Evolutionary conservation across 306 rosid species (phyloP).

Genomic region (Vigna mungo): DNA sequence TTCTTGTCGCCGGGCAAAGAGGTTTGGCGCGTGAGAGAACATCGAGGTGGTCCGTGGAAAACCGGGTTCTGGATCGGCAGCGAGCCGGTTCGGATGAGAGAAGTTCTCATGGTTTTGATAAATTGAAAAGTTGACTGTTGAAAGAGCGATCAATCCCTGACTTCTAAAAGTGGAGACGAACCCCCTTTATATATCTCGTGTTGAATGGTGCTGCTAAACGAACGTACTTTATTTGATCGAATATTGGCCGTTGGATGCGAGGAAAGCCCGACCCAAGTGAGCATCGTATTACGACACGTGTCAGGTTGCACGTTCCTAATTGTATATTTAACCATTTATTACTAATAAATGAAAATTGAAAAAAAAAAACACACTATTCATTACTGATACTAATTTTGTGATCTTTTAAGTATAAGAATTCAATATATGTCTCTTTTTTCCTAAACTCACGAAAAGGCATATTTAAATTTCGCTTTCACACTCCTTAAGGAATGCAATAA

Average conservation of each 20-base stretch:
- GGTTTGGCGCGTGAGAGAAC: conserved; percentile 45
- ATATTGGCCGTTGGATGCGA: conserved; percentile 36
- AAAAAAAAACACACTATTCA: neutral
- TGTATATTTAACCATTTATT: neutral
- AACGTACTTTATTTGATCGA: conserved; percentile 25
- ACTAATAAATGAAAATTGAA: neutral
- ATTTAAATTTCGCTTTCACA: neutral
- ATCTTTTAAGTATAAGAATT: neutral
- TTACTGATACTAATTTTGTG: neutral
- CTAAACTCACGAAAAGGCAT: neutral
- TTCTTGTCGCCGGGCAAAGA: conserved; percentile 49
- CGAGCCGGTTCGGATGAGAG: conserved; percentile 71
- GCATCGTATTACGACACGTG: conserved; percentile 53
- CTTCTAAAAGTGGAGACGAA: neutral
- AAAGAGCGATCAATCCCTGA: conserved; percentile 11
- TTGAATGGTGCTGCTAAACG: neutral
- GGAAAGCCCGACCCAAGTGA: conserved; percentile 32
- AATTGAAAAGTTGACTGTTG: neutral
- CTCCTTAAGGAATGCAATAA: neutral
- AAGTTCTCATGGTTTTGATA: conserved; percentile 52
- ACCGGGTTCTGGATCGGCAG: conserved; percentile 45
- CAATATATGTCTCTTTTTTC: neutral
- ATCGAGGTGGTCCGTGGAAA: conserved; percentile 43
- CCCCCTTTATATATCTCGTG: neutral
- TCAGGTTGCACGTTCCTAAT: conserved; percentile 46